Evolutionary conservation across 2,329 filamentous ascomycete genomes (phyloP), one percentile per base, ranked within the genome.

Genomic region (Hypoxylon rubiginosum): DNA sequence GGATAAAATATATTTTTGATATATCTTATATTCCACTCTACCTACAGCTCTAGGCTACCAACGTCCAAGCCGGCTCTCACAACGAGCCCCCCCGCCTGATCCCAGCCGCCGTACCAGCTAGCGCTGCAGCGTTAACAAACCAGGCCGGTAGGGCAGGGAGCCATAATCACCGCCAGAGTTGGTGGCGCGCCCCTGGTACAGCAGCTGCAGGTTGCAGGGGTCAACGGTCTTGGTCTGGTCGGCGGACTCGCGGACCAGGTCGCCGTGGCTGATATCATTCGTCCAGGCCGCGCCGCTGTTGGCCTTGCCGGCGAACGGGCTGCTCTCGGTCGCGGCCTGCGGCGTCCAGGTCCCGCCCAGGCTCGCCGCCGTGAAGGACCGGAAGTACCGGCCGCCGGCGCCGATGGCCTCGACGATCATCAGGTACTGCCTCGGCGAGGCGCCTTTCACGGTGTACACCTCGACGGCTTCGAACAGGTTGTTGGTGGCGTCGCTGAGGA

Each of bases 341-440:
- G 83, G 69, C 0, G 86, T 88, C 89, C 89, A 91, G 3, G 75
- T 55, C 8, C 89, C 89, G 39, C 75, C 73, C 8, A 91, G 81
- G 71, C 80, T 85, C 46, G 79, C 83, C 13, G 89, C 85, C 0
- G 87, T 90, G 80, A 88, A 91, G 0, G 88, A 90, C 62, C 89
- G 87, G 84, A 91, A 91, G 77, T 86, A 91, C 1, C 89, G 83
- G 0, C 88, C 88, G 32, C 82, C 78, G 0, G 76, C 39, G 0
- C 89, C 88, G 46, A 86, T 85, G 0, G 86, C 81, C 76, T 91
- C 89, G 34, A 91, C 87, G n/a, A 91, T 84, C 86, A 91, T 90
- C 60, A 91, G 84, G 77, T 91, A 91, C 68, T 84, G 78, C 68
- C 80, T 81, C 70, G 84, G 80, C 4, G 39, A 19, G 39, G n/a